Evolutionary conservation across 2,329 filamentous ascomycete species (phyloP).

Genomic region (Lecanicillium sp.): DNA sequence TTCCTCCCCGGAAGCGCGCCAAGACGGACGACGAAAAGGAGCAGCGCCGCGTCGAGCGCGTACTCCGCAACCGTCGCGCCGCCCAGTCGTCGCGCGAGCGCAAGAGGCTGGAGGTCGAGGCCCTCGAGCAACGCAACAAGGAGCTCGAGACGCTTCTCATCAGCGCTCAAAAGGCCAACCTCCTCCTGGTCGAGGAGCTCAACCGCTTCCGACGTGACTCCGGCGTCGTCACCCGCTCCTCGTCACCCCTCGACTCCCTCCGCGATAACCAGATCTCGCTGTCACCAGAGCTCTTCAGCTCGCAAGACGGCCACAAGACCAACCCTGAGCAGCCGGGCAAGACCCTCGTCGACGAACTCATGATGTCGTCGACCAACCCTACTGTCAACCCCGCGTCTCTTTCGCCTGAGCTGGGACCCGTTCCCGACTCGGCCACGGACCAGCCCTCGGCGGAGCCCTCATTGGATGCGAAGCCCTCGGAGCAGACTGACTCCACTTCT

Average conservation of each 20-base stretch:
- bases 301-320: conserved; percentile 30
- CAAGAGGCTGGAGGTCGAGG: conserved; percentile 82
- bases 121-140: conserved; percentile 67
- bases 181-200: conserved; percentile 41
- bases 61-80: conserved; percentile 90
- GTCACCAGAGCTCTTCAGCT: conserved; percentile 50
- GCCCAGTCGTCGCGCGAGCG: conserved; percentile 95
- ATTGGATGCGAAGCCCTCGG: conserved; percentile 5
- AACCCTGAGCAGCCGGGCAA: conserved; percentile 19
- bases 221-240: conserved; percentile 31
- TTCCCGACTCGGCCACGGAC: conserved; percentile 31
- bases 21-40: conserved; percentile 99
- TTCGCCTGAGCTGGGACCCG: conserved; percentile 48
- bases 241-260: conserved; percentile 34
- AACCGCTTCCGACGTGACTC: conserved; percentile 38
- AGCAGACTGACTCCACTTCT: conserved; percentile 36
- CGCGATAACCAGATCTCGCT: conserved; percentile 45
- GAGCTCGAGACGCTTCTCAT: conserved; percentile 58
- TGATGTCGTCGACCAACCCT: conserved; percentile 30
- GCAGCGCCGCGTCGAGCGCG: conserved; percentile 92
- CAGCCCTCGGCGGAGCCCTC: conserved; percentile 4
- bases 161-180: conserved; percentile 49
- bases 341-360: conserved; percentile 34
- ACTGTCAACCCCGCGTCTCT: conserved; percentile 57
- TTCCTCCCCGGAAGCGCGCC: conserved; percentile 91